phyloP scores from a whole-genome alignment of 1,284 basidiomycete genomes.

The Ceratobasidium sp. region DNA sequence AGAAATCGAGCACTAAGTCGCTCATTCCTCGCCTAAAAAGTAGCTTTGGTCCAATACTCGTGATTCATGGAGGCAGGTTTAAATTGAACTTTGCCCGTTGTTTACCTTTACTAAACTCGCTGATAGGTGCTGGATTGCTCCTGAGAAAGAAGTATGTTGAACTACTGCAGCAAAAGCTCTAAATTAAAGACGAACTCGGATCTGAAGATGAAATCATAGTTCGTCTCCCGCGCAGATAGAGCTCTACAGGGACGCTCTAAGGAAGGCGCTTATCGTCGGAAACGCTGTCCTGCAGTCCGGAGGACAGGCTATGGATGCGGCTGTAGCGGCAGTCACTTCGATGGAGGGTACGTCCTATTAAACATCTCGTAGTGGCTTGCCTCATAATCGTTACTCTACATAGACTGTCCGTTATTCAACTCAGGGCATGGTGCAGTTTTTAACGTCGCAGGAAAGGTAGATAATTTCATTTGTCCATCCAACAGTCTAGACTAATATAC shows the following conservation, averaged over 20 bases:
- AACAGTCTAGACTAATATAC: background rate
- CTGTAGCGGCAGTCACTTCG: conserved; percentile 75
- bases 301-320: conserved; percentile 86
- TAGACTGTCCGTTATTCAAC: conserved; percentile 84
- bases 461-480: conserved; percentile 20
- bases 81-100: conserved; percentile 53
- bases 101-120: background rate
- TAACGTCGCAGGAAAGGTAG: conserved; percentile 79
- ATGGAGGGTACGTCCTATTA: conserved; percentile 72
- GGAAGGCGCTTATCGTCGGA: conserved; percentile 71
- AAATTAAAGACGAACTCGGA: conserved; percentile 35
- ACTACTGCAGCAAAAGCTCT: background rate
- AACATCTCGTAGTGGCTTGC: background rate
- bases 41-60: conserved; percentile 62
- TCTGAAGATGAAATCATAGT: conserved; percentile 41
- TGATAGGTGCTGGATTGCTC: conserved; percentile 55
- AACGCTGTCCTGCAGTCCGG: conserved; percentile 72
- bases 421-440: conserved; percentile 83
- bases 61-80: conserved; percentile 85
- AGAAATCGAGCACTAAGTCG: conserved; percentile 17
- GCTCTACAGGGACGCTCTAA: conserved; percentile 70
- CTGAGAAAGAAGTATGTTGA: conserved; percentile 56
- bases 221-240: conserved; percentile 74
- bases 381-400: conserved; percentile 7
- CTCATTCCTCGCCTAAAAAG: background rate